Evolutionary conservation across 2,329 filamentous ascomycete species (phyloP).

Genomic region (Curvularia hawaiiensis): DNA sequence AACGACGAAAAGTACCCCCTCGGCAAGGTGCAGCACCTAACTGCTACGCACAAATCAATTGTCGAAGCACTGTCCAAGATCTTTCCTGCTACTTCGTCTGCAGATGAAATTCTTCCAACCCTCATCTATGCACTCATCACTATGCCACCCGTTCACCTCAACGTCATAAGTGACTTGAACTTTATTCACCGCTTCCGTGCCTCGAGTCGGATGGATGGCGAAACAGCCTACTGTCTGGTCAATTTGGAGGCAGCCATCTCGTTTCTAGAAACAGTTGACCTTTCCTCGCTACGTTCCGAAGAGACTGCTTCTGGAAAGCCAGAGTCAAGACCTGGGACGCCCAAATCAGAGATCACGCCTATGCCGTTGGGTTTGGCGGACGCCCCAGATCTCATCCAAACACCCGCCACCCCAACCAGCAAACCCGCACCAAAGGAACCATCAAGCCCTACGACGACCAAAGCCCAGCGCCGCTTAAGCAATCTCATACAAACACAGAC

Average conservation of each 20-base stretch:
- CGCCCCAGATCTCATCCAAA: slow-evolving; percentile 47
- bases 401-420: slow-evolving; percentile 42
- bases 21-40: slow-evolving; percentile 88
- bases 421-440: slow-evolving; percentile 30
- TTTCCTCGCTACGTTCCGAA: slow-evolving; percentile 83
- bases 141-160: slow-evolving; percentile 80
- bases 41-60: slow-evolving; percentile 88
- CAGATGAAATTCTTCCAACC: slow-evolving; percentile 95
- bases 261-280: slow-evolving; percentile 93
- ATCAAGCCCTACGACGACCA: slow-evolving; percentile 46
- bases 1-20: slow-evolving; percentile 84
- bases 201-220: slow-evolving; percentile 84
- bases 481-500: slow-evolving; percentile 85
- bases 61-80: slow-evolving; percentile 79
- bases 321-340: slow-evolving; percentile 55
- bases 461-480: slow-evolving; percentile 78
- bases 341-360: slow-evolving; percentile 45
- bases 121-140: slow-evolving; percentile 96
- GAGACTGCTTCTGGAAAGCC: slow-evolving; percentile 67
- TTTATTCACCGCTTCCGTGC: slow-evolving; percentile 94
- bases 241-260: slow-evolving; percentile 94
- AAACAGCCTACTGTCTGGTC: slow-evolving; percentile 94
- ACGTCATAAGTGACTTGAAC: slow-evolving; percentile 90
- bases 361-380: slow-evolving; percentile 48
- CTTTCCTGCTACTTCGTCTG: slow-evolving; percentile 78